phyloP scores from a whole-genome alignment of 169 alveolate genomes.

The Babesia divergens region DNA sequence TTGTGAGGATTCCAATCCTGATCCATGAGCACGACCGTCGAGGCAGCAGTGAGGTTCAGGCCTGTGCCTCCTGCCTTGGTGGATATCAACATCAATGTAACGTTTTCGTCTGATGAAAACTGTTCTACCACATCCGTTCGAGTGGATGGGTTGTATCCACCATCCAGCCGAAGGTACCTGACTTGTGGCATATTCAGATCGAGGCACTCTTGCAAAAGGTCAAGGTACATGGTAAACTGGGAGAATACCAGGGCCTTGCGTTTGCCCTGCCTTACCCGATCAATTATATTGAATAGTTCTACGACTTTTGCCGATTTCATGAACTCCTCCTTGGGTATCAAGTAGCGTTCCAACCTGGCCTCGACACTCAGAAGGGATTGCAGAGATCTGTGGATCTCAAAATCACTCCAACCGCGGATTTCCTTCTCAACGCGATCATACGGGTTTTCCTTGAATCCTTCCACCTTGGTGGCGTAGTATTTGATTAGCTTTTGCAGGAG shows the following conservation, averaged over 20 bases:
- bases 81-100: constrained; percentile 90
- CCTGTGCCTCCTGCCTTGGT: constrained; percentile 99
- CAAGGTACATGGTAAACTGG: constrained; percentile 88
- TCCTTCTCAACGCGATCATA: constrained; percentile 71
- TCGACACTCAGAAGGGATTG: constrained; percentile 55
- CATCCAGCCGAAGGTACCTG: constrained; percentile 41
- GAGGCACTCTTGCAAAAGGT: constrained; percentile 84
- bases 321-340: constrained; percentile 63
- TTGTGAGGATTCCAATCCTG: constrained; percentile 93
- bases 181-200: neutral
- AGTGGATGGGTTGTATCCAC: neutral
- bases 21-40: constrained; percentile 94
- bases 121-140: constrained; percentile 23
- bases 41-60: constrained; percentile 95
- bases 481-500: constrained; percentile 66
- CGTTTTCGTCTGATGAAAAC: constrained; percentile 75
- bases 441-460: constrained; percentile 71
- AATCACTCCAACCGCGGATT: constrained; percentile 69
- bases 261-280: constrained; percentile 57
- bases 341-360: constrained; percentile 41
- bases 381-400: constrained; percentile 74
- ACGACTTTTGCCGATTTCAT: constrained; percentile 64
- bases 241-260: constrained; percentile 89
- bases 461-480: constrained; percentile 68
- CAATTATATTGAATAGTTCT: constrained; percentile 66